Evolutionary conservation across 2,329 filamentous ascomycete species (phyloP), one percentile per base, ranked within the genome.

Genomic region (Cladosporium phlei): DNA sequence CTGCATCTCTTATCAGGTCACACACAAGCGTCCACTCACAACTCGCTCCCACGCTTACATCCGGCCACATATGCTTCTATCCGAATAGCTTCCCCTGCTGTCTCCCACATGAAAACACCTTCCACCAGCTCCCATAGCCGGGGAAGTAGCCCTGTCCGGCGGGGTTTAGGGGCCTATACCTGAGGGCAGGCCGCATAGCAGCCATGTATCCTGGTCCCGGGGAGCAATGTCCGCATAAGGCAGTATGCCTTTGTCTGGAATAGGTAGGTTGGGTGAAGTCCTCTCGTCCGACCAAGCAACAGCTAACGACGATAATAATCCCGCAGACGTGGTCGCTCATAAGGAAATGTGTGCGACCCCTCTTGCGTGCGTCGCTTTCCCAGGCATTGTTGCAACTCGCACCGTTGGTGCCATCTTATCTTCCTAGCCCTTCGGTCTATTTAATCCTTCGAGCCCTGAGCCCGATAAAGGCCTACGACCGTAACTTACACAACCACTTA

Each of bases 21-120:
- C n/a, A 25, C 32, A 35, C 17, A 16, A 8, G 30, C 32, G 22
- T 28, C 40, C 40, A 45, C 40, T 45, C 40, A 45, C 30, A 37
- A 35, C 40, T 20, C 40, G 12, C 22, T 12, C 12, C 19, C 30
- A 19, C 20, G 20, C 40, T 20, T 34, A 21, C n/a, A 35, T 16
- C n/a, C 30, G 3, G 35, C 22, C 14, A 20, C 38, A 33, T 11
- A 22, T 32, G 38, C 28, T 42, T 17, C 38, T 17, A 32, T 22
- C 27, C 38, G 38, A 32, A 14, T 9, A 33, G 17, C 28, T 28
- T 33, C 12, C 17, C 38, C 28, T 42, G 27, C 38, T 10, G 12
- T 40, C 24, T 37, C 34, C 19, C 14, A 19, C 34, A 20, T n/a
- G n/a, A n/a, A n/a, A n/a, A n/a, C n/a, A n/a, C n/a, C 34, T 38